Evolutionary conservation across 2,329 filamentous ascomycete species (phyloP), one percentile per base, ranked within the genome.

Genomic region (Aspergillus niger): DNA sequence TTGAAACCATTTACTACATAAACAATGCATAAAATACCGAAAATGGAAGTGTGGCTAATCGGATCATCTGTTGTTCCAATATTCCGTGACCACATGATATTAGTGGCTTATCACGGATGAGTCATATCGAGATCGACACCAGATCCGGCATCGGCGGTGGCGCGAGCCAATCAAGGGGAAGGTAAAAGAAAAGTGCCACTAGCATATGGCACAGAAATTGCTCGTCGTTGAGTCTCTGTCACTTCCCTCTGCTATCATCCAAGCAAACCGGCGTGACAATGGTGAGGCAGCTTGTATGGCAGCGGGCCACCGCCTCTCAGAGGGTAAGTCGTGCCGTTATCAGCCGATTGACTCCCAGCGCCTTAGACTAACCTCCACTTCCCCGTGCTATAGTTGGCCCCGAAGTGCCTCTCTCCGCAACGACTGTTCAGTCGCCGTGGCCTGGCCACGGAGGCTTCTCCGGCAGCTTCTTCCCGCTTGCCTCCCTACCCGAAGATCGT

Each of bases 401-500:
- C 72, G 43, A 64, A 62, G 67, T 73, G 72, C 61, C 70, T 75
- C 61, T 69, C 72, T 59, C 69, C 72, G 57, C 69, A 73, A 69
- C 65, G 67, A 62, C 57, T 70, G 22, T 54, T 70, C 44, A 61
- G 60, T 63, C 68, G 68, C 53, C 74, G 75, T 65, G 70, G 73
- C 64, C 66, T 77, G 57, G 75, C 75, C 63, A 77, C 75, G 49
- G 74, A 76, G 62, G 71, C 74, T 55, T 66, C 73, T 17, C 58
- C 62, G 17, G 38, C 57, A 5, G 50, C 58, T 15, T 78, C 80
- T 57, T 82, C 84, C 28, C 85, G 87, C 65, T 88, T 85, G 66
- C 91, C 92, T 50, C 91, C 91, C 28, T 97, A 97, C 79, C 83
- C 89, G 69, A 92, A 89, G 77, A 89, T 97, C 55, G 84, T 93